phyloP scores from a whole-genome alignment of 192 early-diverging fungal species.

The Backusella westeae region DNA sequence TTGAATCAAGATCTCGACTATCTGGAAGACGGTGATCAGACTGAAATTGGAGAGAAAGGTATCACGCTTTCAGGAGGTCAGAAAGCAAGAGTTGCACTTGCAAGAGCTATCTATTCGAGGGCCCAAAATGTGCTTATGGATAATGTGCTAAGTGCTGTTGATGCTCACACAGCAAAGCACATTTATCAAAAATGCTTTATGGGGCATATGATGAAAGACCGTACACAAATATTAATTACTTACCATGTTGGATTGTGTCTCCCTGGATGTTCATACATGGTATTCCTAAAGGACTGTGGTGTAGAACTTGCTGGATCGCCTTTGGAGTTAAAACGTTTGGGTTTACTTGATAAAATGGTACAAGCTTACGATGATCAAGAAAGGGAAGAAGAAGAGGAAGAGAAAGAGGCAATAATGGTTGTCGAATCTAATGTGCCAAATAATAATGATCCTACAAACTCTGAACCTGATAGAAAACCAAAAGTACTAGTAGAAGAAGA shows the following conservation, averaged over 20 bases:
- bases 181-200: constrained; percentile 76
- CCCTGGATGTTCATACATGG: constrained; percentile 51
- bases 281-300: constrained; percentile 41
- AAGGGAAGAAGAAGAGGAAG: constrained; percentile 11
- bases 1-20: constrained; percentile 77
- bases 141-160: constrained; percentile 89
- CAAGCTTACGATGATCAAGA: constrained; percentile 26
- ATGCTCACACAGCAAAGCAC: constrained; percentile 76
- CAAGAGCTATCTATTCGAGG: constrained; percentile 78
- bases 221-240: constrained; percentile 85
- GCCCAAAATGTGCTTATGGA: constrained; percentile 73
- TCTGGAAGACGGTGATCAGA: constrained; percentile 81
- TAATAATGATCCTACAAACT: not conserved
- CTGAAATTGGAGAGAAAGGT: constrained; percentile 83
- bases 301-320: constrained; percentile 34
- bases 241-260: constrained; percentile 73
- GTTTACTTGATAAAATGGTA: constrained; percentile 27
- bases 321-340: constrained; percentile 12
- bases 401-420: not conserved
- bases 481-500: constrained; percentile 48
- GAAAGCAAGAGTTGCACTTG: constrained; percentile 85
- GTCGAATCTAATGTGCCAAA: not conserved
- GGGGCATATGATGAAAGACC: constrained; percentile 66
- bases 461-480: constrained; percentile 23
- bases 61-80: constrained; percentile 85